A percentile compares a stretch with the other conserved stretches of the same genome.
These are phyloP conservation scores for Crithidia sp. DNA, from an alignment of 208 protist genomes.

Conservation along the genomic window DNA sequence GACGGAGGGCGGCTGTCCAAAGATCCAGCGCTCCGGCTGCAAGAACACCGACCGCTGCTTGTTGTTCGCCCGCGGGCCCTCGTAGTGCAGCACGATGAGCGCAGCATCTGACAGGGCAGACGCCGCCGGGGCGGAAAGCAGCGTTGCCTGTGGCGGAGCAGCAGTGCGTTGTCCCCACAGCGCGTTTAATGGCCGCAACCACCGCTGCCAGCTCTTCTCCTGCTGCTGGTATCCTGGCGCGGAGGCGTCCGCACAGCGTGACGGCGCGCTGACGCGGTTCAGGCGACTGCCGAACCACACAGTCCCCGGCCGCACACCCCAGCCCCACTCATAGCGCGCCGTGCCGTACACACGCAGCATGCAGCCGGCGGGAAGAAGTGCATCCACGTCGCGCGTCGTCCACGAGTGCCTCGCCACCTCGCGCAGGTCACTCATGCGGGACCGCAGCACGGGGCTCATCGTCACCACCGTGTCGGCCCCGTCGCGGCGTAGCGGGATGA, in stretches of 20 bases:
- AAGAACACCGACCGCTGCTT: constrained; percentile 78
- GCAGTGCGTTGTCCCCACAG: background rate
- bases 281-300: constrained; percentile 68
- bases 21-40: constrained; percentile 76
- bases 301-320: constrained; percentile 70
- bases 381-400: constrained; percentile 84
- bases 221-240: background rate
- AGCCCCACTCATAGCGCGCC: constrained; percentile 86
- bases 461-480: constrained; percentile 63
- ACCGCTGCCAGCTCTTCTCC: constrained; percentile 1
- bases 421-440: constrained; percentile 45
- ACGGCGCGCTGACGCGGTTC: constrained; percentile 31
- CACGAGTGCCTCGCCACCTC: constrained; percentile 77
- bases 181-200: background rate
- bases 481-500: constrained; percentile 81
- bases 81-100: constrained; percentile 87
- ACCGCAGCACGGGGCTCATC: constrained; percentile 76
- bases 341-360: constrained; percentile 82
- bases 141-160: background rate
- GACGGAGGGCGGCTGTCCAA: constrained; percentile 59
- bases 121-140: background rate
- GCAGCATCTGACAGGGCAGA: constrained; percentile 47
- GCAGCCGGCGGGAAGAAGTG: constrained; percentile 51
- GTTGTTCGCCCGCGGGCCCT: constrained; percentile 63
- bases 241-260: too few species aligned